phyloP scores from a whole-genome alignment of 768 basidiomycete genomes.

The Xanthoconium purpureum region DNA sequence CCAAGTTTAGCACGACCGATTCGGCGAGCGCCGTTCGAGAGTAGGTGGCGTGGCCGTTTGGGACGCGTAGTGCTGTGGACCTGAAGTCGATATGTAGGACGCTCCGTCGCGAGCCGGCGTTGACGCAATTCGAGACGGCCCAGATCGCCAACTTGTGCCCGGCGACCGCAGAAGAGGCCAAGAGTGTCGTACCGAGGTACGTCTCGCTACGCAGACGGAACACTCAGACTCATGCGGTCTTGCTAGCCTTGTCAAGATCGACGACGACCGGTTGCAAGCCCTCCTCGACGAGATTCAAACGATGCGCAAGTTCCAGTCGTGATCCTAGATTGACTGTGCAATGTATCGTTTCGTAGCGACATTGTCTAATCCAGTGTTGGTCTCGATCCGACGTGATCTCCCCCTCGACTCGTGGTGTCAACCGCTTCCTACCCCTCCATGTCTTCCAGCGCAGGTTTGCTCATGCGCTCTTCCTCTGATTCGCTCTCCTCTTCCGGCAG shows the following conservation, averaged over 20 bases:
- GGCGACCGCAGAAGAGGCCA: constrained; percentile 84
- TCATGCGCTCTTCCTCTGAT: constrained; percentile 41
- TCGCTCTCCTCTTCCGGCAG: constrained; percentile 38
- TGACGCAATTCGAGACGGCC: constrained; percentile 89
- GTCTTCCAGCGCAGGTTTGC: constrained; percentile 47
- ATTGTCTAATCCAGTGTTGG: not conserved
- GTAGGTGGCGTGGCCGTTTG: constrained; percentile 42
- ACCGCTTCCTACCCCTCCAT: constrained; percentile 40
- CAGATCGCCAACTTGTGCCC: constrained; percentile 92
- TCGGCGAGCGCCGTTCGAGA: constrained; percentile 84
- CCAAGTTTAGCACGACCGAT: constrained; percentile 85
- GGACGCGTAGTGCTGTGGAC: not conserved
- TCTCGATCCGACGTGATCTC: no score
- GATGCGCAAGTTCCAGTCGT: constrained; percentile 86
- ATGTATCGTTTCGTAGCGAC: constrained; percentile 1
- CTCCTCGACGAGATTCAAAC: constrained; percentile 87
- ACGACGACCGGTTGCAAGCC: constrained; percentile 80
- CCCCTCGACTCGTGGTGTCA: no score
- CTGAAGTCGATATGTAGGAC: constrained; percentile 45
- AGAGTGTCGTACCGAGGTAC: constrained; percentile 87
- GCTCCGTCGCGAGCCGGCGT: constrained; percentile 68
- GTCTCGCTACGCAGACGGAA: not conserved
- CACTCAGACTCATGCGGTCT: not conserved
- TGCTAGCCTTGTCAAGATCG: constrained; percentile 75
- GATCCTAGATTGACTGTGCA: constrained; percentile 17